Evolutionary conservation across 2,329 filamentous ascomycete genomes (phyloP).

Genomic region (Annulohypoxylon truncatum): DNA sequence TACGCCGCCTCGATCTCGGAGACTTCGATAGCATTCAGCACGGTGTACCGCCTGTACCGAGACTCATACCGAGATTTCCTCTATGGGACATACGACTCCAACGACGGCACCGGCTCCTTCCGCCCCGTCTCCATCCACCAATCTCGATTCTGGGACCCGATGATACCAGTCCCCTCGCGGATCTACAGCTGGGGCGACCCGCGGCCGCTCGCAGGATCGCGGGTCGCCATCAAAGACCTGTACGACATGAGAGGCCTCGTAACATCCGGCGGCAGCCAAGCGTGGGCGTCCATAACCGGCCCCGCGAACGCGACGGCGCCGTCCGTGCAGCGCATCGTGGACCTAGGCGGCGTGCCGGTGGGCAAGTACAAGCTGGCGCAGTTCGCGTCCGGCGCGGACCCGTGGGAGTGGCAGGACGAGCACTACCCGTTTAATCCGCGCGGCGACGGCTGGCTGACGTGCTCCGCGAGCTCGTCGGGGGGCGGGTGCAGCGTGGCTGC

Average conservation of each 20-base stretch:
- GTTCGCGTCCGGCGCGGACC: constrained; percentile 49
- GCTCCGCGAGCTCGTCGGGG: constrained; percentile 49
- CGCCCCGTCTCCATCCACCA: constrained; percentile 35
- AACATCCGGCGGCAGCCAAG: constrained; percentile 50
- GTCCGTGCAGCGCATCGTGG: constrained; percentile 50
- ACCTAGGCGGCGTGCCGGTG: constrained; percentile 50
- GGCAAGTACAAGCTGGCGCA: constrained; percentile 53
- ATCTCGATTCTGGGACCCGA: constrained; percentile 40
- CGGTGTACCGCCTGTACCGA: constrained; percentile 43
- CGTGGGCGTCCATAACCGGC: constrained; percentile 45
- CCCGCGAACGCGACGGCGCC: constrained; percentile 48
- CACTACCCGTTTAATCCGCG: constrained; percentile 52
- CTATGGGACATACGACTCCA: constrained; percentile 43
- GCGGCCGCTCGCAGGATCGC: constrained; percentile 50
- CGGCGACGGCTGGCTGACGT: constrained; percentile 52
- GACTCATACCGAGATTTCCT: constrained; percentile 43
- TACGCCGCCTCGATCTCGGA: constrained; percentile 38
- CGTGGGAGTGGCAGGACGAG: constrained; percentile 37
- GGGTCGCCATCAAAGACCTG: constrained; percentile 53
- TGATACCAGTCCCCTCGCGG: constrained; percentile 53
- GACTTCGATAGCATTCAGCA: constrained; percentile 33
- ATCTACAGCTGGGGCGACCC: constrained; percentile 52
- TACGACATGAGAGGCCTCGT: constrained; percentile 52
- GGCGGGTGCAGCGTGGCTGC: constrained; percentile 51
- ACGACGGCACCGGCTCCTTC: constrained; percentile 36